A percentile compares a stretch with the other conserved stretches of the same genome.
phyloP scores from a whole-genome alignment of 345 rosid species.

The Moricandia arvensis region DNA sequence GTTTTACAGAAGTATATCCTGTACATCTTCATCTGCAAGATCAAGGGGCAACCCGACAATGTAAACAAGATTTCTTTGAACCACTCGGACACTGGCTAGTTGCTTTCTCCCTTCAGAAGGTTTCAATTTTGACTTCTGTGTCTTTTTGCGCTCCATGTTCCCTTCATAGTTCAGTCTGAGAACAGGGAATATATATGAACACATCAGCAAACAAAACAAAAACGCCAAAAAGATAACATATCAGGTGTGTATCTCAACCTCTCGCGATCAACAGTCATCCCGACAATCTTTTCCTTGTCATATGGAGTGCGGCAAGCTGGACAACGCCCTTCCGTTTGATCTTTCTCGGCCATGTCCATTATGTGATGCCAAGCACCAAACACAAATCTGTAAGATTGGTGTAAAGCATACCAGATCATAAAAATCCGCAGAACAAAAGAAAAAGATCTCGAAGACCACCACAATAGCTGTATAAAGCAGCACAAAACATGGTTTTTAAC shows the following conservation, averaged over 20 bases:
- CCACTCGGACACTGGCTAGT: slow-evolving; percentile 75
- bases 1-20: not conserved
- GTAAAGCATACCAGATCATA: not conserved
- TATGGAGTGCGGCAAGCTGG: slow-evolving; percentile 89
- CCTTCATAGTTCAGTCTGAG: slow-evolving; percentile 69
- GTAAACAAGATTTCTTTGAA: slow-evolving; percentile 86
- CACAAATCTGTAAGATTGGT: slow-evolving; percentile 61
- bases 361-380: slow-evolving; percentile 98
- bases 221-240: not conserved
- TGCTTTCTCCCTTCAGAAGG: slow-evolving; percentile 74
- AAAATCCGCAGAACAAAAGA: slow-evolving; percentile 6
- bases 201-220: slow-evolving; percentile 1
- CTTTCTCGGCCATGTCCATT: slow-evolving; percentile 96
- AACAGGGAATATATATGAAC: not conserved
- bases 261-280: slow-evolving; percentile 66
- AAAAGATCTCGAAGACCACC: not conserved
- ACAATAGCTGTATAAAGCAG: not conserved
- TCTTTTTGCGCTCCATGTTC: slow-evolving; percentile 64
- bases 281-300: slow-evolving; percentile 93
- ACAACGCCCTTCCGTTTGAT: slow-evolving; percentile 79
- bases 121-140: slow-evolving; percentile 65
- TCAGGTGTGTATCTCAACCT: slow-evolving; percentile 47
- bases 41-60: slow-evolving; percentile 86
- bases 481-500: not conserved
- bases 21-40: slow-evolving; percentile 88